Percentiles rank a stretch among this genome's conserved stretches.
These are phyloP conservation scores for Claviceps sp. DNA, from an alignment of 2,329 filamentous ascomycete genomes.

Conservation along the genomic window DNA sequence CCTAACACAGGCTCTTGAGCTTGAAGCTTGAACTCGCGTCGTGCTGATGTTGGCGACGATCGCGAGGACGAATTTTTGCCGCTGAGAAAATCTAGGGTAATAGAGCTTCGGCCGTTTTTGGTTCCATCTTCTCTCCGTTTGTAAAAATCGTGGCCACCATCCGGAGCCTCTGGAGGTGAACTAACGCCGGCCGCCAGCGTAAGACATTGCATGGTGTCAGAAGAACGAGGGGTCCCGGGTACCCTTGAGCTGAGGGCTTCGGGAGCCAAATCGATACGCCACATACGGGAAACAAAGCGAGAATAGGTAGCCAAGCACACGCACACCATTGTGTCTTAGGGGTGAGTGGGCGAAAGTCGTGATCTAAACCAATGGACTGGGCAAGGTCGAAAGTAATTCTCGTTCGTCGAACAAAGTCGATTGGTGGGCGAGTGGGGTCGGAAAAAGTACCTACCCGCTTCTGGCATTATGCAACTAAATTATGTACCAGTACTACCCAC, in stretches of 20 bases:
- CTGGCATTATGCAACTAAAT: no score
- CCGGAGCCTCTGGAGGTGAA: neutral
- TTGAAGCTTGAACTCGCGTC: no score
- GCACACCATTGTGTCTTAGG: neutral
- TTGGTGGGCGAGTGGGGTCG: neutral
- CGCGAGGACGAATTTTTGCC: no score
- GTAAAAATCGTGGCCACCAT: neutral
- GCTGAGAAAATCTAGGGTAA: no score
- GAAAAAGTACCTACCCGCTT: neutral
- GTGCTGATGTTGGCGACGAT: no score
- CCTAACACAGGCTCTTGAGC: no score
- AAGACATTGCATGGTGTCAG: neutral
- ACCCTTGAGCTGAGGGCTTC: slow-evolving; percentile 4
- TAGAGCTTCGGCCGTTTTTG: no score
- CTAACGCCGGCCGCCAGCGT: neutral
- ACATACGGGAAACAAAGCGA: neutral
- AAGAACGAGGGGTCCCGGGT: neutral
- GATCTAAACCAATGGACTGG: neutral
- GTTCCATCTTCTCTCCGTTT: neutral
- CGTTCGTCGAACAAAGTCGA: neutral
- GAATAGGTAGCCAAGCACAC: neutral
- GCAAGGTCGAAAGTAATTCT: neutral
- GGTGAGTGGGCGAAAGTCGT: neutral
- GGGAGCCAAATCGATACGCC: slow-evolving; percentile 1
- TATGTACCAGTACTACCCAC: no score